A percentile compares a stretch with the other conserved stretches of the same genome.
Evolutionary conservation across 106 monocot genomes (phyloP).

Genomic region (Allium cepa): DNA sequence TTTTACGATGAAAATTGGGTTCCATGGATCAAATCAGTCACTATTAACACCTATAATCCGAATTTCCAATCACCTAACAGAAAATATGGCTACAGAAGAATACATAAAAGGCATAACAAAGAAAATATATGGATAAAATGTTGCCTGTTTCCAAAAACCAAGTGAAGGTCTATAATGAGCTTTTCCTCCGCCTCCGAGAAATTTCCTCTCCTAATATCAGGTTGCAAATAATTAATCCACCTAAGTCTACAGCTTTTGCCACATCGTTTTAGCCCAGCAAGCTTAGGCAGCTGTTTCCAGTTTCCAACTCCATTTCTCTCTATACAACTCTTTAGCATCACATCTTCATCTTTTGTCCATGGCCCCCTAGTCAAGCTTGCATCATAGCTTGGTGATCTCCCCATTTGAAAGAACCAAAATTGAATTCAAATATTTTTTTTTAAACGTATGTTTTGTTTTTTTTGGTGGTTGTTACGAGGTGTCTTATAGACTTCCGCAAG

Average conservation of each 20-base stretch:
- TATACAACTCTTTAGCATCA: conserved; percentile 21
- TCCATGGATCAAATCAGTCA: neutral
- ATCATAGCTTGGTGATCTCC: conserved; percentile 4
- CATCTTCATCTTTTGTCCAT: conserved; percentile 31
- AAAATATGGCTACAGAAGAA: neutral
- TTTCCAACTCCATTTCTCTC: conserved; percentile 15
- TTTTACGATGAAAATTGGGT: neutral
- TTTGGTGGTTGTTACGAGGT: no score
- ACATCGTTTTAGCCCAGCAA: conserved; percentile 13
- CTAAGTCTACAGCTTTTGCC: conserved; percentile 7
- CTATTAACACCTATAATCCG: neutral
- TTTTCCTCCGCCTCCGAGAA: neutral
- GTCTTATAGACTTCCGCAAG: no score
- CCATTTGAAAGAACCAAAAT: neutral
- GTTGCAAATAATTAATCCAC: conserved; percentile 4
- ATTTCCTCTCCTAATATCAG: conserved; percentile 4
- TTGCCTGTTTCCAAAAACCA: neutral
- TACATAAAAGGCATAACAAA: no score
- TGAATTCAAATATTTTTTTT: no score
- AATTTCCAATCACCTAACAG: neutral
- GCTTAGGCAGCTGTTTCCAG: conserved; percentile 30
- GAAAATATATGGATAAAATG: neutral
- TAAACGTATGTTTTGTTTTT: no score
- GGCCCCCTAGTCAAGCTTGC: conserved; percentile 24
- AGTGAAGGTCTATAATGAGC: neutral